Base-by-base conservation (phyloP, 768 basidiomycete genomes). In the Podaxis sp. region DNA sequence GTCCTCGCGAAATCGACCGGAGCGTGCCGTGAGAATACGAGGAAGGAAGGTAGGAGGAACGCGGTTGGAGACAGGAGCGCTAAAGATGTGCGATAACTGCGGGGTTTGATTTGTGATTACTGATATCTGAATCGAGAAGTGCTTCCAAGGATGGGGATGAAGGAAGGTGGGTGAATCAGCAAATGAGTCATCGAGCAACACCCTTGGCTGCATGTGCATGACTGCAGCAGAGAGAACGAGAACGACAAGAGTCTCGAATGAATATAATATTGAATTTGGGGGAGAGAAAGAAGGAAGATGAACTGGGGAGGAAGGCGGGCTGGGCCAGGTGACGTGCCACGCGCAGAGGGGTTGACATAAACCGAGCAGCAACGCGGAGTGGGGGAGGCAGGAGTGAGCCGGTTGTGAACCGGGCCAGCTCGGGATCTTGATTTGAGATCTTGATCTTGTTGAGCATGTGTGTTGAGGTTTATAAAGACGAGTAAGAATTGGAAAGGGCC, bases 351-450 rank as follows among this genome's bases (percentile, higher is more conserved):
- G 30, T 15, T 24, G 26, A 28, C 6, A 38, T 60, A 26, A 62
- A 48, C 53, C 40, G 41, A n/a, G 28, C 60, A 37, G 51, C 59
- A 59, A 60, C 52, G 59, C 59, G 59, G 59, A 56, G 52, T 48
- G 52, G 60, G 60, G 28, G 60, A 54, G 52, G 60, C 53, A 17
- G 15, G 15, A 17, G 15, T 22, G 53, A 38, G 48, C 46, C 44
- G 53, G 28, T 5, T 28, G 15, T 30, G 60, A 55, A 55, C 53
- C 44, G 60, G 13, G 20, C 44, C 28, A 26, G 59, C 30, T 44
- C 51, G 36, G 58, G 52, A 30, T 36, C 13, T 55, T 17, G n/a
- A 38, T 6, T 11, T 0, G 17, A 15, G 54, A 60, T 51, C 49
- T 60, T n/a, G 58, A 60, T 60, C 59, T 17, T 50, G 17, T 56